A percentile compares a stretch with the other conserved stretches of the same genome.
phyloP scores from a whole-genome alignment of 805 yeast species.

The Nadsonia fulvescens region DNA sequence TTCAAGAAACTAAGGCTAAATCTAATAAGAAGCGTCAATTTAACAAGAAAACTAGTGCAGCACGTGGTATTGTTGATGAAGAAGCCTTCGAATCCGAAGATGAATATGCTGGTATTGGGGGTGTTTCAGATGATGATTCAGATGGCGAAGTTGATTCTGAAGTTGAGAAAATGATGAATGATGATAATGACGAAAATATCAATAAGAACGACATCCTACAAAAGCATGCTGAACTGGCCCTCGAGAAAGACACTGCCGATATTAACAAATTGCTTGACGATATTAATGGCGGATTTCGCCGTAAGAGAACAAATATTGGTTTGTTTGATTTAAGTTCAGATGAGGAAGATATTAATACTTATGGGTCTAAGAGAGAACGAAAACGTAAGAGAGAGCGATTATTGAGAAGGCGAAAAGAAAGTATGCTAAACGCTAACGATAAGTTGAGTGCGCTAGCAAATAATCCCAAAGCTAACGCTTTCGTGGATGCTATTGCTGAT shows the following conservation, averaged over 20 bases:
- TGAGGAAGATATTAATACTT: no score
- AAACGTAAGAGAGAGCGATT: no score
- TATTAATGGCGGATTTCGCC: conserved; percentile 12
- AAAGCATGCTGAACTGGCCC: conserved; percentile 9
- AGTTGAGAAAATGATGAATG: conserved; percentile 11
- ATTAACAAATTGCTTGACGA: conserved; percentile 11
- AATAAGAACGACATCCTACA: conserved; percentile 8
- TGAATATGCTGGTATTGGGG: conserved; percentile 14
- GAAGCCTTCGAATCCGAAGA: conserved; percentile 15
- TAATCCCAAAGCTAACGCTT: conserved; percentile 11
- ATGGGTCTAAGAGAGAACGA: no score
- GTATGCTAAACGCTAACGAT: no score
- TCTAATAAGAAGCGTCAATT: no score
- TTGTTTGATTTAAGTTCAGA: no score
- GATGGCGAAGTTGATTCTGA: conserved; percentile 8
- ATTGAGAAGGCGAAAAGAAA: no score
- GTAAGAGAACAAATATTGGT: no score
- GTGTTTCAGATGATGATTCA: conserved; percentile 10
- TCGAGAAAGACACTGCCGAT: conserved; percentile 9
- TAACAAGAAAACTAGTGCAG: conserved; percentile 7
- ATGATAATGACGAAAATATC: conserved; percentile 7
- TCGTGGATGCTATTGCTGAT: conserved; percentile 11
- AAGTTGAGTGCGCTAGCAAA: conserved; percentile 8
- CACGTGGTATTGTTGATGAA: conserved; percentile 10
- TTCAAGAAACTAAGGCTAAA: no score